A percentile compares a stretch with the other conserved stretches of the same genome.
Evolutionary conservation across 1,139 yeast species (phyloP).

Genomic region (Yamadazyma mexicana): DNA sequence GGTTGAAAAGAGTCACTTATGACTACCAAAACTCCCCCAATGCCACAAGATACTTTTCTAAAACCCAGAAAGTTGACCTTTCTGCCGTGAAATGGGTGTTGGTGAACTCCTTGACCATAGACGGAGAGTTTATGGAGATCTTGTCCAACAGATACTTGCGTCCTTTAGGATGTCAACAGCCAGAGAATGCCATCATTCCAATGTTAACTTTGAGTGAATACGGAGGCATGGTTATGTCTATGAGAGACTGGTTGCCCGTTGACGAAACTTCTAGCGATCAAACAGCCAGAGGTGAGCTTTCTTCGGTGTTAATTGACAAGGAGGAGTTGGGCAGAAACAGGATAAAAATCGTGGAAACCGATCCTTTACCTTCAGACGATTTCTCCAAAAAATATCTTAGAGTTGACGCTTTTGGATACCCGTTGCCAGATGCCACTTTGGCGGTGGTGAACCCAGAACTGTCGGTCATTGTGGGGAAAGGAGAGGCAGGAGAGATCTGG

Average conservation of each 20-base stretch:
- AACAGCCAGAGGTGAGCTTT: slow-evolving; percentile 43
- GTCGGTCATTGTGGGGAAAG: slow-evolving; percentile 59
- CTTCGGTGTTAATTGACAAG: slow-evolving; percentile 78
- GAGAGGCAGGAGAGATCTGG: slow-evolving; percentile 98
- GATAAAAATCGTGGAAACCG: slow-evolving; percentile 66
- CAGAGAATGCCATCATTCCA: slow-evolving; percentile 83
- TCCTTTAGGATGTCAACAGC: slow-evolving; percentile 82
- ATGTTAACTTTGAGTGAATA: slow-evolving; percentile 87
- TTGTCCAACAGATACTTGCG: slow-evolving; percentile 88
- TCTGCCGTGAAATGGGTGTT: slow-evolving; percentile 85
- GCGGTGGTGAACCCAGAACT: slow-evolving; percentile 96
- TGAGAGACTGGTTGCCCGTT: slow-evolving; percentile 85
- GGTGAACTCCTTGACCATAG: slow-evolving; percentile 88
- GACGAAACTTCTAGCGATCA: slow-evolving; percentile 35
- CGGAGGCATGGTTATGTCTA: slow-evolving; percentile 93
- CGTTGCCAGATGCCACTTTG: slow-evolving; percentile 88
- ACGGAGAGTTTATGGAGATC: slow-evolving; percentile 90
- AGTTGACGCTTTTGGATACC: slow-evolving; percentile 91
- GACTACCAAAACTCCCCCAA: slow-evolving; percentile 92
- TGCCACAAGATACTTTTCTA: slow-evolving; percentile 75
- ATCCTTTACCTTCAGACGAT: slow-evolving; percentile 58
- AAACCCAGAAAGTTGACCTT: slow-evolving; percentile 76
- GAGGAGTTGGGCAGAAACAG: slow-evolving; percentile 77
- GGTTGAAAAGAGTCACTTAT: slow-evolving; percentile 88
- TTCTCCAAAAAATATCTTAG: slow-evolving; percentile 53